Evolutionary conservation across 306 rosid species (phyloP).

Genomic region (Carpinus viminea): DNA sequence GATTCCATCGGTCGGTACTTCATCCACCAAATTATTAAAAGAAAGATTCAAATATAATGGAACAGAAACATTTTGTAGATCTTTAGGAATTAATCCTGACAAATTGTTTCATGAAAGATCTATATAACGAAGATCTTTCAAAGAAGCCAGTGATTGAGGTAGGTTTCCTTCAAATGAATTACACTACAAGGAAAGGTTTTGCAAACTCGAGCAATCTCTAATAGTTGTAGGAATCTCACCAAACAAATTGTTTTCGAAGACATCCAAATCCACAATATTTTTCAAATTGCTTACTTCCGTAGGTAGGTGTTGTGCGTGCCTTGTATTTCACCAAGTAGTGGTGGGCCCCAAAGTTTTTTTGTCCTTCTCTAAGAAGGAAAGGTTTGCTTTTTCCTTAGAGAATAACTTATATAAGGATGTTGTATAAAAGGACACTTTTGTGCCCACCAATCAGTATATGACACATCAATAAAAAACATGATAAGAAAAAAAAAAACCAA

Average conservation of each 20-base stretch:
- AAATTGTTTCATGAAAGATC: constrained; percentile 39
- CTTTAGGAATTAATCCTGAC: constrained; percentile 36
- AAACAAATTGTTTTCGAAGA: constrained; percentile 31
- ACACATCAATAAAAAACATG: too few species aligned
- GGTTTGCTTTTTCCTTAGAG: too few species aligned
- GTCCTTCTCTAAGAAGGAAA: too few species aligned
- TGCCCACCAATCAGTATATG: too few species aligned
- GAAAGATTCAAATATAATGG: constrained; percentile 39
- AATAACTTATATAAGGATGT: too few species aligned
- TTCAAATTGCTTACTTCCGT: too few species aligned
- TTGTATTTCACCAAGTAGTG: too few species aligned
- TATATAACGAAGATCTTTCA: constrained; percentile 23
- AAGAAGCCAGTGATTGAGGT: constrained; percentile 39
- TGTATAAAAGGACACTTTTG: too few species aligned
- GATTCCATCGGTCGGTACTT: constrained; percentile 38
- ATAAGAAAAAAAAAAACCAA: too few species aligned
- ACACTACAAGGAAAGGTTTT: not conserved
- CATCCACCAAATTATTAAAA: constrained; percentile 44
- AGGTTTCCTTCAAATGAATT: constrained; percentile 30
- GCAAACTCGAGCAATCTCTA: constrained; percentile 14
- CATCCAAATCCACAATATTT: not conserved
- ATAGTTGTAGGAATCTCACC: constrained; percentile 36
- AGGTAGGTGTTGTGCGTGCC: too few species aligned
- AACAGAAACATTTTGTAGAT: constrained; percentile 12
- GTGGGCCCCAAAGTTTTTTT: too few species aligned